Evolutionary conservation across 345 rosid genomes (phyloP), one percentile per base, ranked within the genome.

Genomic region (Arabis alpina): DNA sequence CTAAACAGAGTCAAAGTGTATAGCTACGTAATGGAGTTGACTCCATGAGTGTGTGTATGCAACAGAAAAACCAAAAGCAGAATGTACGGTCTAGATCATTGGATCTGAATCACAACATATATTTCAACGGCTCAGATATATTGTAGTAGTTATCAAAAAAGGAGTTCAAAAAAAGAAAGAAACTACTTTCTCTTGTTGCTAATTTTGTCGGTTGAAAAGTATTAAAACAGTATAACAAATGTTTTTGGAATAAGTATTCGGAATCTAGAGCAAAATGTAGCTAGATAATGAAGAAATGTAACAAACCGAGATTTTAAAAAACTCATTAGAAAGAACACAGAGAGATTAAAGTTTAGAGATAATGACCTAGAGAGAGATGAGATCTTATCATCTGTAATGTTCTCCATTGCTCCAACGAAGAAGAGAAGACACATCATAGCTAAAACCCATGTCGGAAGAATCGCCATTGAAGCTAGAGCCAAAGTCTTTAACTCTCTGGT

Each of bases 41-140:
- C 69, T 53, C 52, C 1, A 13, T 25, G 51, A 32, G 30, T 51
- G 15, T 51, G 15, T 66, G 68, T 54, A 73, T 13, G 45, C 42
- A 72, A 44, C 19, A 15, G 60, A 32, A 12, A 15, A 55, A 15
- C 8, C 23, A 54, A 72, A 72, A 81, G 82, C 77, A 47, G 78
- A 78, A 79, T 73, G 71, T 84, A 81, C 86, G 87, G 74, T 79
- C 68, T 74, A 83, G 88, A 90, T 85, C 84, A 61, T 71, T 74
- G 71, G 87, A 84, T 86, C 86, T 67, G 58, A 79, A 87, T 87
- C 93, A 63, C 25, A 51, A 61, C 2, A 9, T 10, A 56, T 28
- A 47, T 71, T 72, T 11, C 44, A 68, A 84, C 82, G 90, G 91
- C 69, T 70, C 47, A 59, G 82, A 82, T 83, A 34, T 34, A 34